A percentile compares a stretch with the other conserved stretches of the same genome.
These are phyloP conservation scores for Cryptococcus sp. DNA, from an alignment of 1,284 basidiomycete genomes.

Conservation along the genomic window DNA sequence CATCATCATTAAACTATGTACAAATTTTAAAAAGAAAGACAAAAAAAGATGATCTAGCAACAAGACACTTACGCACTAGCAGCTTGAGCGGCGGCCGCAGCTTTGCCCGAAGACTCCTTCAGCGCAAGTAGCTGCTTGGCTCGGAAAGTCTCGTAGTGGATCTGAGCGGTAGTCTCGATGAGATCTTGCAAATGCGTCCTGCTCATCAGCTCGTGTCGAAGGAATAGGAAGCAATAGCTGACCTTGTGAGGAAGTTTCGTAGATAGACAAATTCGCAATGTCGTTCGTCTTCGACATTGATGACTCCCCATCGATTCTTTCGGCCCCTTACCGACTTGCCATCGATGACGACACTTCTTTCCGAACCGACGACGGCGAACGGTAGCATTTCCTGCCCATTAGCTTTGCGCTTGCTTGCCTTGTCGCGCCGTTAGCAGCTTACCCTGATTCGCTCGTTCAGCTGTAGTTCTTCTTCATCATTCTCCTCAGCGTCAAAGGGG, in stretches of 20 bases:
- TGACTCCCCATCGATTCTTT: slow-evolving; percentile 96
- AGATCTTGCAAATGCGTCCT: slow-evolving; percentile 96
- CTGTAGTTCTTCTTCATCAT: slow-evolving; percentile 77
- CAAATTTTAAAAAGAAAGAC: too few relatives aligned
- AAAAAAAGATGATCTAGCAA: too few relatives aligned
- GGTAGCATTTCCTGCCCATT: slow-evolving; percentile 75
- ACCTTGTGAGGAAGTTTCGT: slow-evolving; percentile 92
- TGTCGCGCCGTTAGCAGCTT: slow-evolving; percentile 37
- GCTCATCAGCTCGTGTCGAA: slow-evolving; percentile 1
- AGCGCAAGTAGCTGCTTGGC: slow-evolving; percentile 72
- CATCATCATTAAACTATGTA: too few relatives aligned
- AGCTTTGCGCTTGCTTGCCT: not conserved
- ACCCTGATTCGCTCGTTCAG: slow-evolving; percentile 89
- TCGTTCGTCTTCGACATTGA: slow-evolving; percentile 92
- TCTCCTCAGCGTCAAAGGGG: slow-evolving; percentile 95
- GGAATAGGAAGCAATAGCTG: slow-evolving; percentile 19
- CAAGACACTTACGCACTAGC: too few relatives aligned
- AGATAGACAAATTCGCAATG: slow-evolving; percentile 99
- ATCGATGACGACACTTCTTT: slow-evolving; percentile 88
- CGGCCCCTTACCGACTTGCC: slow-evolving; percentile 92
- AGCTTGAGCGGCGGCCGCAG: slow-evolving; percentile 1
- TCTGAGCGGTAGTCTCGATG: slow-evolving; percentile 97
- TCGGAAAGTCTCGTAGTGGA: slow-evolving; percentile 99
- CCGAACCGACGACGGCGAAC: slow-evolving; percentile 94
- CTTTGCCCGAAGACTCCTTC: slow-evolving; percentile 48